phyloP scores from a whole-genome alignment of 1,284 basidiomycete genomes.

The Fomitiporia mediterranea region DNA sequence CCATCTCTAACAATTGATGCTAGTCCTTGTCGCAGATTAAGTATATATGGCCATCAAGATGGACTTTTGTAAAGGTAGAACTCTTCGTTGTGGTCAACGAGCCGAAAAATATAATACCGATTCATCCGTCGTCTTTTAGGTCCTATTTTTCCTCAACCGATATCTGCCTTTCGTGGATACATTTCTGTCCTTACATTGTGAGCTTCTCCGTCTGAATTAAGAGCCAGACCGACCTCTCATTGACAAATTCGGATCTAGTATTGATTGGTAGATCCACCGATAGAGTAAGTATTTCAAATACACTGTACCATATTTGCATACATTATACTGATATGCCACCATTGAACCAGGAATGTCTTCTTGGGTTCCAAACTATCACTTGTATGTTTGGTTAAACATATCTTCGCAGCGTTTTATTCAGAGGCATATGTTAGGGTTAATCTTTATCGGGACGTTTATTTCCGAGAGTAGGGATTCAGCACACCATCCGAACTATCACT shows the following conservation, averaged over 20 bases:
- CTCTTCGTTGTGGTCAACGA: background rate
- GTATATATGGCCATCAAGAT: conserved; percentile 11
- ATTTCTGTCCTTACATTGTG: conserved; percentile 16
- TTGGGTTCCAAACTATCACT: conserved; percentile 12
- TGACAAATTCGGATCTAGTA: background rate
- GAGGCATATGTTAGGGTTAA: conserved; percentile 6
- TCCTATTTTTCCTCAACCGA: conserved; percentile 16
- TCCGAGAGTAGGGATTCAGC: conserved; percentile 11
- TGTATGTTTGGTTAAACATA: background rate
- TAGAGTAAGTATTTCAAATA: background rate
- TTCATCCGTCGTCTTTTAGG: background rate
- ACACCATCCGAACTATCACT: background rate
- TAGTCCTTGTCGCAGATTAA: background rate
- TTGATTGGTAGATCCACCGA: conserved; percentile 15
- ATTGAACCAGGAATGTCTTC: conserved; percentile 9
- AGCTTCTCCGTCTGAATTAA: background rate
- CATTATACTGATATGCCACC: background rate
- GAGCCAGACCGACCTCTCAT: background rate
- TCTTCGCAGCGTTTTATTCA: background rate
- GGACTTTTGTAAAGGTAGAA: conserved; percentile 15
- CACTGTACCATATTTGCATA: background rate
- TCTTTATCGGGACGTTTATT: conserved; percentile 16
- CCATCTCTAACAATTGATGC: background rate
- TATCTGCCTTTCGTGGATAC: conserved; percentile 19
- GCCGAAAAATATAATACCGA: background rate